phyloP scores from a whole-genome alignment of 352 stramenopile genomes.

The Pythium phragmitis region DNA sequence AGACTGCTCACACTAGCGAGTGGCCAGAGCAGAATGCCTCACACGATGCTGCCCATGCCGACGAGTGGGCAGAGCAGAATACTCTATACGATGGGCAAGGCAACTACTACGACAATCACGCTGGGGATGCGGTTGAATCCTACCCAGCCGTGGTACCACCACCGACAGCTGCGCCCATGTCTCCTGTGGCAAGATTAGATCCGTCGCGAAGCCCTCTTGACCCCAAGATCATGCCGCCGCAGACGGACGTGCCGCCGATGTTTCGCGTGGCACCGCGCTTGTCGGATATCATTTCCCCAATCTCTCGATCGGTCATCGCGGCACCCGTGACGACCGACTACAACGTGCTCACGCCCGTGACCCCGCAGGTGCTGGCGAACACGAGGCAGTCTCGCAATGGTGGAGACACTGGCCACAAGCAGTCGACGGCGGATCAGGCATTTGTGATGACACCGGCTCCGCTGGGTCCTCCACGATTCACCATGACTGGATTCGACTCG shows the following conservation, averaged over 20 bases:
- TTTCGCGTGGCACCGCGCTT: slow-evolving; percentile 22
- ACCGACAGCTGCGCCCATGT: slow-evolving; percentile 4
- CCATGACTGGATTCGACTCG: slow-evolving; percentile 14
- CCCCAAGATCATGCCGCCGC: not conserved
- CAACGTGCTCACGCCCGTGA: slow-evolving; percentile 25
- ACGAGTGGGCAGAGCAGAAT: no score
- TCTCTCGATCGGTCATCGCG: slow-evolving; percentile 15
- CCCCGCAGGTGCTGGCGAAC: slow-evolving; percentile 14
- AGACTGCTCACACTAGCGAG: not conserved
- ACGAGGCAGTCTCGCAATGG: not conserved
- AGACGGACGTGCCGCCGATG: slow-evolving; percentile 13
- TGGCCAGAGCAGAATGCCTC: not conserved
- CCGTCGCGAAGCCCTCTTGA: not conserved
- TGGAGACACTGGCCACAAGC: not conserved
- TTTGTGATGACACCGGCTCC: slow-evolving; percentile 20
- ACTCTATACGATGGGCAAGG: no score
- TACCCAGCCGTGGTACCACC: not conserved
- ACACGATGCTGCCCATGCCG: not conserved
- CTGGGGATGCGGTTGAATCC: no score
- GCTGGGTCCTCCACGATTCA: slow-evolving; percentile 18
- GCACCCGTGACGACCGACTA: slow-evolving; percentile 10
- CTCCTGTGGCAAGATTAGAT: slow-evolving; percentile 13
- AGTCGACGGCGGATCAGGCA: not conserved
- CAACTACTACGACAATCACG: not conserved
- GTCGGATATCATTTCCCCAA: slow-evolving; percentile 24